Conservation (phyloP, 805 yeast species). For the Metschnikowia borealis region DNA sequence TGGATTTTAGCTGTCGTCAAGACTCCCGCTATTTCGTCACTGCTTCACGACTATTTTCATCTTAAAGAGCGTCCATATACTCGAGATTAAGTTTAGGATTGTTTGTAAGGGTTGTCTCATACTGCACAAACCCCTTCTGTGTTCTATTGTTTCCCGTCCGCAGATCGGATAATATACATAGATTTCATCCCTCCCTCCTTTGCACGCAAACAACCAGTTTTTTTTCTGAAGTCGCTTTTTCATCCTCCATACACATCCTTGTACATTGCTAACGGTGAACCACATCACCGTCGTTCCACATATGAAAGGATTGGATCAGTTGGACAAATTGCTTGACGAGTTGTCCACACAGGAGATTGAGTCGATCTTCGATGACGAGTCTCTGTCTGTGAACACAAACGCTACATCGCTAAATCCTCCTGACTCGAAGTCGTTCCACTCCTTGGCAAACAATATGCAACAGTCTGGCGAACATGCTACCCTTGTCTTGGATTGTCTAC, state of each 20-base stretch:
- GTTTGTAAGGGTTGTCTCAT: not conserved
- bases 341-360: not conserved
- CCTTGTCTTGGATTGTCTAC: constrained; percentile 24
- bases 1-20: not conserved
- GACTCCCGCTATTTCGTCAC: not conserved
- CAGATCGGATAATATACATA: not conserved
- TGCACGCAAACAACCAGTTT: not conserved
- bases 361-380: not conserved
- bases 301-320: not conserved
- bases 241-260: not conserved
- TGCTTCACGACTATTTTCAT: not conserved
- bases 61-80: not conserved
- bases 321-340: not conserved
- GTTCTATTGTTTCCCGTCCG: not conserved
- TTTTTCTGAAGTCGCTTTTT: not conserved
- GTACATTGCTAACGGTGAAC: not conserved
- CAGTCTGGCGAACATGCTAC: constrained; percentile 1
- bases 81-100: not conserved
- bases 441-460: not conserved
- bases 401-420: not conserved
- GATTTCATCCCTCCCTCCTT: not conserved
- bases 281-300: not conserved
- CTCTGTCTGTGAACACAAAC: not conserved
- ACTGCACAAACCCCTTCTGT: not conserved
- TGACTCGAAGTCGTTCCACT: not conserved